Evolutionary conservation across 2,329 filamentous ascomycete species (phyloP).

Genomic region (Triangularia setosa): DNA sequence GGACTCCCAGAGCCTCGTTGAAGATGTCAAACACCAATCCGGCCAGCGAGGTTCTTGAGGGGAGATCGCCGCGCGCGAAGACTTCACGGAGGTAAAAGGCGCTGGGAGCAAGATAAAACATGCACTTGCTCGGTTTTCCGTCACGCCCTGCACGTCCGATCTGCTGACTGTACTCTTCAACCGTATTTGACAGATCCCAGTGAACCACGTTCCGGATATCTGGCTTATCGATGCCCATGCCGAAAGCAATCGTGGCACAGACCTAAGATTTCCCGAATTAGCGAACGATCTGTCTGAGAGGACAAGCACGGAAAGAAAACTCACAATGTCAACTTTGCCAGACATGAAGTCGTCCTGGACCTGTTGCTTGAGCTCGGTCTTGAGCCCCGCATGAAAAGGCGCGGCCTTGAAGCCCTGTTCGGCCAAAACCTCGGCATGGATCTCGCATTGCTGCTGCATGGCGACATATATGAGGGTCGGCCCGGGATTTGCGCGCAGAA

Average conservation of each 20-base stretch:
- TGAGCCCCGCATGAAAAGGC: constrained; percentile 50
- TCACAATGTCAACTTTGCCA: constrained; percentile 42
- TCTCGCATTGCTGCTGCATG: constrained; percentile 47
- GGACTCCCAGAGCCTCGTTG: constrained; percentile 18
- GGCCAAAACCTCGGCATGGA: constrained; percentile 37
- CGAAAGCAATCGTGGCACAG: constrained; percentile 53
- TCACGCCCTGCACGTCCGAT: constrained; percentile 54
- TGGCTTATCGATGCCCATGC: constrained; percentile 57
- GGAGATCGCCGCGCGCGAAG: constrained; percentile 57
- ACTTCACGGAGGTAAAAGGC: constrained; percentile 57
- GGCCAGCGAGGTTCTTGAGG: constrained; percentile 47
- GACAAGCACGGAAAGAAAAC: constrained; percentile 20
- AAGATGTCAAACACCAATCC: constrained; percentile 51
- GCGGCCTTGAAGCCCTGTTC: constrained; percentile 38
- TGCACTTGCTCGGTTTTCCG: constrained; percentile 49
- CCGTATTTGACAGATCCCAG: constrained; percentile 46
- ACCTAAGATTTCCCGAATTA: background rate
- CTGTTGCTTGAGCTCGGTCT: constrained; percentile 39
- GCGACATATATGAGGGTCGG: constrained; percentile 60
- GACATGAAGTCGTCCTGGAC: constrained; percentile 52
- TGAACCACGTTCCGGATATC: constrained; percentile 54
- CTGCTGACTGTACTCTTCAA: constrained; percentile 57
- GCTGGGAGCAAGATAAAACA: constrained; percentile 54
- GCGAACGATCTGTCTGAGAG: no score
- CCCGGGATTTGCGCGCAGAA: constrained; percentile 48